Conservation (phyloP, 148 eudicot genomes). For the Nyssa sinensis region DNA sequence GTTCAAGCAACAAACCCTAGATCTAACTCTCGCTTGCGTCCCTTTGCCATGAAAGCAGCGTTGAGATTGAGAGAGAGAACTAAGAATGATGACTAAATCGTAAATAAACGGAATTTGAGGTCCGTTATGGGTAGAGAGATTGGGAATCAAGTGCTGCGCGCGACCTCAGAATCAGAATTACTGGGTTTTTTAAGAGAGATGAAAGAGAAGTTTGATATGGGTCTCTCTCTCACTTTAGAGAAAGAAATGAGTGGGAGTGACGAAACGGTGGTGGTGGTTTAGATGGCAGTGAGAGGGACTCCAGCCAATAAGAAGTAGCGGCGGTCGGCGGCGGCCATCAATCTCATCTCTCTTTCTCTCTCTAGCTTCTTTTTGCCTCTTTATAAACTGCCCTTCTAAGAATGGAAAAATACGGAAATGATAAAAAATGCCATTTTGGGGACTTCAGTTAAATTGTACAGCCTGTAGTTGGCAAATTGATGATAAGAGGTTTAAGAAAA, state of each 20-base stretch:
- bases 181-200: no score
- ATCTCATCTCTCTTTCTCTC: no score
- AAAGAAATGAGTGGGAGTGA: neutral
- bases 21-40: conserved; percentile 9
- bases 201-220: neutral
- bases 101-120: neutral
- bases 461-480: no score
- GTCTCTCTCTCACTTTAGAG: neutral
- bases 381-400: neutral
- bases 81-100: neutral
- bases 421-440: no score
- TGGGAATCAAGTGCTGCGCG: conserved; percentile 1
- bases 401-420: neutral
- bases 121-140: neutral
- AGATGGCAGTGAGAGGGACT: no score
- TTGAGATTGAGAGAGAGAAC: no score
- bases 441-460: no score
- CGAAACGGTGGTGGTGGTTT: neutral
- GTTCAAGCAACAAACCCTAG: conserved; percentile 21
- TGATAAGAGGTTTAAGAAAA: no score
- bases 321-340: neutral
- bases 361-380: neutral
- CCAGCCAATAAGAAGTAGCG: neutral
- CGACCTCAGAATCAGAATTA: neutral
- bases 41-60: conserved; percentile 19